Evolutionary conservation across 106 monocot genomes (phyloP).

Genomic region (Dendrobium huoshanense): DNA sequence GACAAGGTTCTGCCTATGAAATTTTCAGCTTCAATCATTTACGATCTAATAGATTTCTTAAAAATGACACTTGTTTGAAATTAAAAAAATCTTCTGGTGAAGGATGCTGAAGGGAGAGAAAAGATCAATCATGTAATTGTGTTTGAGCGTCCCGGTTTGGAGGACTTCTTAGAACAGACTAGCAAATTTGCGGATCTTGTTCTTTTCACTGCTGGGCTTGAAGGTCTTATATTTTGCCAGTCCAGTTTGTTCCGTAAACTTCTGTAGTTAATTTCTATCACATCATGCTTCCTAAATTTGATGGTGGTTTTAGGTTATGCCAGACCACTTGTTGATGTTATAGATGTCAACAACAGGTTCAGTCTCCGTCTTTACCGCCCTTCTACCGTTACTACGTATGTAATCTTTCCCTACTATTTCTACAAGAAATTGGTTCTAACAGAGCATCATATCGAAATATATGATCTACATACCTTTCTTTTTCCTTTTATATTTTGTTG

Average conservation of each 20-base stretch:
- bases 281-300: background rate
- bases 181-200: slow-evolving; percentile 65
- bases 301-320: slow-evolving; percentile 64
- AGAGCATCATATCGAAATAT: background rate
- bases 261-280: background rate
- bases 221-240: slow-evolving; percentile 34
- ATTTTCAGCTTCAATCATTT: background rate
- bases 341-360: slow-evolving; percentile 64
- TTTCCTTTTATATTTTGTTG: background rate
- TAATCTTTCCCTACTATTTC: background rate
- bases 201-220: slow-evolving; percentile 81
- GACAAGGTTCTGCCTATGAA: slow-evolving; percentile 45
- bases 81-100: background rate
- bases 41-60: background rate
- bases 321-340: slow-evolving; percentile 82
- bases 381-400: slow-evolving; percentile 73
- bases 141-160: slow-evolving; percentile 67
- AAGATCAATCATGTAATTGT: slow-evolving; percentile 69
- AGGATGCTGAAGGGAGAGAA: slow-evolving; percentile 55
- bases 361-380: slow-evolving; percentile 64
- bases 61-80: background rate
- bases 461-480: background rate
- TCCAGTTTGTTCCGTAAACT: background rate
- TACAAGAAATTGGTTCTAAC: background rate
- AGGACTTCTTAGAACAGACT: slow-evolving; percentile 48